A percentile compares a stretch with the other conserved stretches of the same genome.
Conservation (phyloP, 257 asterid species). For the Handroanthus guayacan region DNA sequence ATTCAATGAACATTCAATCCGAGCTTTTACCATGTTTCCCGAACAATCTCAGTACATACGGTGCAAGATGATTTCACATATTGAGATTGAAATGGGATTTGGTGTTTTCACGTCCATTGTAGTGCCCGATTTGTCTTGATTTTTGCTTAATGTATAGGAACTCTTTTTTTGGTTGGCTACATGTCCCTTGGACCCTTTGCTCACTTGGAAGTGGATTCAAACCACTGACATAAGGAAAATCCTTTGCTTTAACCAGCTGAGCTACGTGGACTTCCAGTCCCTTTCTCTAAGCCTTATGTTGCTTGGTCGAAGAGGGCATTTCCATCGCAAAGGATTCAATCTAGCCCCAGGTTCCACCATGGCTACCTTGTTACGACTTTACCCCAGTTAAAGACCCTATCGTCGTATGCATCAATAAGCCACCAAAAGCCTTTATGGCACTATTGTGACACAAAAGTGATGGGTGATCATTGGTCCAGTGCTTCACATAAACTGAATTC, state of each 20-base stretch:
- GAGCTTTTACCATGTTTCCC: not conserved
- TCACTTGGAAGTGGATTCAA: constrained; percentile 8
- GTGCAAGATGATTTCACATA: constrained; percentile 24
- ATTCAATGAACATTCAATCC: not conserved
- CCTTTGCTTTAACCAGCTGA: constrained; percentile 13
- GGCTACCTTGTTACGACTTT: not conserved
- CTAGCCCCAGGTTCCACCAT: constrained; percentile 5
- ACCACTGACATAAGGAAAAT: not conserved
- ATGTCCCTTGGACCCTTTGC: constrained; percentile 3
- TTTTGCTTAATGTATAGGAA: not conserved
- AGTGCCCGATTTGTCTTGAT: not conserved
- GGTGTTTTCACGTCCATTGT: constrained; percentile 33
- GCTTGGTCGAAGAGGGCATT: too few relatives aligned
- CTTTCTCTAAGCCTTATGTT: not conserved
- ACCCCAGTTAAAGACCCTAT: not conserved
- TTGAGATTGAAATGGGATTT: constrained; percentile 38
- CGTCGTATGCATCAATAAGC: not conserved
- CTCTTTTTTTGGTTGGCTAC: not conserved
- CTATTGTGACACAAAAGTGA: not conserved
- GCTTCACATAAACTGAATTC: not conserved
- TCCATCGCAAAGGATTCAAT: not conserved
- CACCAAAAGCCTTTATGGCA: constrained; percentile 2
- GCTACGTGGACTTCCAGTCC: constrained; percentile 9
- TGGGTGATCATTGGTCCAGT: constrained; percentile 3
- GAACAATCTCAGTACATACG: not conserved